These are phyloP conservation scores for Parathielavia hyrcaniae DNA, from an alignment of 495 filamentous ascomycete species.

Conservation along the genomic window DNA sequence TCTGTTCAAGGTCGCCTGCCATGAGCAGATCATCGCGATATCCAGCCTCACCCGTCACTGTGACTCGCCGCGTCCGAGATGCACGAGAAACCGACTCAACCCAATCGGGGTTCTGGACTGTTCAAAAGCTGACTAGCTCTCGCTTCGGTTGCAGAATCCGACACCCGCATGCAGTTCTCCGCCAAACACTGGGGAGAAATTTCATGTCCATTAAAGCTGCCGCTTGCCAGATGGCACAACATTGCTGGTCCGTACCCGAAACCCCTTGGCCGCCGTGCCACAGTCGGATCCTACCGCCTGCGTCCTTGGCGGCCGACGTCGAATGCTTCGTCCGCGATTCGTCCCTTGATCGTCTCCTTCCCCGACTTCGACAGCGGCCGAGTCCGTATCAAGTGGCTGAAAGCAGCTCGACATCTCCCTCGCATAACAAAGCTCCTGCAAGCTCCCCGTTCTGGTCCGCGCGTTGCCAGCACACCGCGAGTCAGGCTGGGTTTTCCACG, in stretches of 20 bases:
- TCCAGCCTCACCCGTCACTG: background rate
- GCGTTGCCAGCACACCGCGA: slow-evolving; percentile 18
- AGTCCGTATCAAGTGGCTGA: slow-evolving; percentile 13
- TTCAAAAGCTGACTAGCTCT: slow-evolving; percentile 27
- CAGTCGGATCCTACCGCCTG: slow-evolving; percentile 22
- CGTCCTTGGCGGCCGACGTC: slow-evolving; percentile 23
- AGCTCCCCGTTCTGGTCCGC: slow-evolving; percentile 10
- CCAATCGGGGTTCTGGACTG: slow-evolving; percentile 16
- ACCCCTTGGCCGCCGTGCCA: slow-evolving; percentile 22
- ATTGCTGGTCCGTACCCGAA: slow-evolving; percentile 37
- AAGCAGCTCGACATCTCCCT: slow-evolving; percentile 15
- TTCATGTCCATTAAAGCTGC: slow-evolving; percentile 31
- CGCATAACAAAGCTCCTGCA: slow-evolving; percentile 22
- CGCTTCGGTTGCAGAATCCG: slow-evolving; percentile 27
- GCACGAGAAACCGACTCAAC: slow-evolving; percentile 14
- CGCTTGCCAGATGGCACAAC: slow-evolving; percentile 46
- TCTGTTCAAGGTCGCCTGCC: slow-evolving; percentile 2
- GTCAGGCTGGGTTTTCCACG: background rate
- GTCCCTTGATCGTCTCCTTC: slow-evolving; percentile 13
- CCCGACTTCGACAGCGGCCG: slow-evolving; percentile 17
- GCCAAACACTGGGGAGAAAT: slow-evolving; percentile 26
- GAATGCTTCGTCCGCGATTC: slow-evolving; percentile 21
- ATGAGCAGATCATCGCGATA: slow-evolving; percentile 1
- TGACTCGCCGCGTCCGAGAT: slow-evolving; percentile 10
- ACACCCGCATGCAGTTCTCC: slow-evolving; percentile 31